phyloP scores from a whole-genome alignment of 176 grass and related monocot species.

The Elymus sibiricus region DNA sequence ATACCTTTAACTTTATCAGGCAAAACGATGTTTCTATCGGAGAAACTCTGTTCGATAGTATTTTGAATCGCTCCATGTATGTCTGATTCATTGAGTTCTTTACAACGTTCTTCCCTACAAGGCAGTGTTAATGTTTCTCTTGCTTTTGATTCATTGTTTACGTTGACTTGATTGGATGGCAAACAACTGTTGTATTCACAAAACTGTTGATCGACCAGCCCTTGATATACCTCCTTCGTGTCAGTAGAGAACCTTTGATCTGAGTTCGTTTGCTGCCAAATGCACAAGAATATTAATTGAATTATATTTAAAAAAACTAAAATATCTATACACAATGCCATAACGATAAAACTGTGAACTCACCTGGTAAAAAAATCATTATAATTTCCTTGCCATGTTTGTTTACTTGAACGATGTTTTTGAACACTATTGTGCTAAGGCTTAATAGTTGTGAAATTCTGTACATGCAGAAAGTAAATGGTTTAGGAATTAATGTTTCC shows the following conservation, averaged over 20 bases:
- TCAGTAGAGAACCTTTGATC: conserved; percentile 21
- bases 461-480: conserved; percentile 48
- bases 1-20: background rate
- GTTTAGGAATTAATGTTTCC: conserved; percentile 44
- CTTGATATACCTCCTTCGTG: background rate
- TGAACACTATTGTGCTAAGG: conserved; percentile 43
- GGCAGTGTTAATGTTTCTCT: background rate
- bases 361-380: conserved; percentile 61
- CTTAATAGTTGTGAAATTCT: conserved; percentile 77
- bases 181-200: background rate
- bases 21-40: background rate
- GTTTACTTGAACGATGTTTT: conserved; percentile 64
- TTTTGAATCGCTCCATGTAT: background rate
- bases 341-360: conserved; percentile 3
- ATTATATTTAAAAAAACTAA: conserved; percentile 1
- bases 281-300: conserved; percentile 18
- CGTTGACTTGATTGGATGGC: background rate
- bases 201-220: background rate
- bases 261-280: conserved; percentile 45
- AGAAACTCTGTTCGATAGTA: background rate
- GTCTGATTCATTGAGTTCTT: background rate
- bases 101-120: background rate
- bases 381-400: conserved; percentile 43
- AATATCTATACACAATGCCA: background rate
- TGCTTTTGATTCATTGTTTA: conserved; percentile 17